A percentile compares a stretch with the other conserved stretches of the same genome.
Conservation (phyloP, 129 eudicot species). For the Glebionis coronaria region DNA sequence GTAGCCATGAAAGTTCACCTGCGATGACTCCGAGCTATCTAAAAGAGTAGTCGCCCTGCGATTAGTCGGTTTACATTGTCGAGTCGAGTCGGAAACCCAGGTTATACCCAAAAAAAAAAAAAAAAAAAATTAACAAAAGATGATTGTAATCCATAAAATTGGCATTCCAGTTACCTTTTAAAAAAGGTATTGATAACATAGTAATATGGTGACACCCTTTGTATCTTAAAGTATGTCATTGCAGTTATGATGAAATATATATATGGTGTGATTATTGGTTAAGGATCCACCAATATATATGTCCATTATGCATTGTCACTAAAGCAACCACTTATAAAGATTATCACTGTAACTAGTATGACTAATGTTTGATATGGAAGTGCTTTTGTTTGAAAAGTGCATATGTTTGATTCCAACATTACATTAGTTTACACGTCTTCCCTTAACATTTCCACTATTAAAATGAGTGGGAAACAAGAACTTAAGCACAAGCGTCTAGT, state of each 20-base stretch:
- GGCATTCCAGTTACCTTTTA: too few species aligned
- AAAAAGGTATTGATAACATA: not conserved
- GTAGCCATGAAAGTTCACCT: too few species aligned
- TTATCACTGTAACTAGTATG: conserved; percentile 21
- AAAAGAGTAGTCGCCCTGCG: too few species aligned
- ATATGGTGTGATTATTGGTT: conserved; percentile 20
- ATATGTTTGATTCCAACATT: conserved; percentile 23
- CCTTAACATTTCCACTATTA: conserved; percentile 16
- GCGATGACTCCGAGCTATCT: too few species aligned
- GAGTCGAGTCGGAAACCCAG: too few species aligned
- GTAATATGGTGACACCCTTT: not conserved
- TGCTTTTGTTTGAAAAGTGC: conserved; percentile 24
- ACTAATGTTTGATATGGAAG: conserved; percentile 21
- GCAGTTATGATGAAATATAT: conserved; percentile 1
- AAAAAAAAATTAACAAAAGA: too few species aligned
- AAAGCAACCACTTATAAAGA: conserved; percentile 28
- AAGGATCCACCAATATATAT: conserved; percentile 28
- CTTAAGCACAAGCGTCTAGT: conserved; percentile 25
- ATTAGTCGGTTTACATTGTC: too few species aligned
- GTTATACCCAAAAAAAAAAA: too few species aligned
- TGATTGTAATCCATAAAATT: too few species aligned
- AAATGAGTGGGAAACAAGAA: conserved; percentile 35
- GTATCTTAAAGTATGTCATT: conserved; percentile 5
- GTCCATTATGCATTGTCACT: conserved; percentile 30
- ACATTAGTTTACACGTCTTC: conserved; percentile 17